Base-by-base conservation (phyloP, 495 filamentous ascomycete species). In the Melanomma pulvis-pyrius region DNA sequence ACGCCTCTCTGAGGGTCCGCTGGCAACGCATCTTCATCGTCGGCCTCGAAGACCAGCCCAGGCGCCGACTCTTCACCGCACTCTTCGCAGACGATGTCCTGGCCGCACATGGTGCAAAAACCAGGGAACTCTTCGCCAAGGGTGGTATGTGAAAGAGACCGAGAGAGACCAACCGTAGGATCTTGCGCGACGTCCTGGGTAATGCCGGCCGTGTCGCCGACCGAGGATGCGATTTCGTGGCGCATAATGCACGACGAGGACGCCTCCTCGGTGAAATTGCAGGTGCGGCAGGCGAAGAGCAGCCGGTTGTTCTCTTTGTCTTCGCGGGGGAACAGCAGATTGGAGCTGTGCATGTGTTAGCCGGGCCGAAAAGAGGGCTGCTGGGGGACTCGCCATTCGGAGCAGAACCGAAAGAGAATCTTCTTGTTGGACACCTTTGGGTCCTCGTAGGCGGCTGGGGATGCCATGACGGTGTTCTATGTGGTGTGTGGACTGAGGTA, bases 261-360 rank as follows among this genome's bases (percentile, higher is more conserved):
- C n/a, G 93, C 92, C 46, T 86, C 83, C 77, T 97, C 92, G 73
- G 86, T 89, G 77, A 89, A 94, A 73, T 90, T 87, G 81, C 94
- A 99, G 44, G 91, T 96, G 59, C 92, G 90, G 81, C 94, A 99
- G 19, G 85, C 86, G 77, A 87, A 92, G 79, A 89, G 84, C 52
- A 92, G 83, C 24, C 78, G 79, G 76, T 85, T 86, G 70, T 79
- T 85, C 56, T 77, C 69, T 22, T 82, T 82, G 76, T 97, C 92
- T 81, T 99, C 94, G 77, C 93, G 92, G 15, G 94, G 94, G 76
- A 97, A 98, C 56, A 99, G 82, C 86, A 99, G 89, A 83, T 99
- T 99, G 71, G 91, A 94, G 79, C 89, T 91, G 58, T 2, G 17
- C 15, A 17, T 3, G 28, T 13, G 60, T 71, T 69, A 74, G 50